Percentiles rank a stretch among this genome's conserved stretches.
phyloP scores from a whole-genome alignment of 2,329 filamentous ascomycete genomes.

The Bretziella fagacearum region DNA sequence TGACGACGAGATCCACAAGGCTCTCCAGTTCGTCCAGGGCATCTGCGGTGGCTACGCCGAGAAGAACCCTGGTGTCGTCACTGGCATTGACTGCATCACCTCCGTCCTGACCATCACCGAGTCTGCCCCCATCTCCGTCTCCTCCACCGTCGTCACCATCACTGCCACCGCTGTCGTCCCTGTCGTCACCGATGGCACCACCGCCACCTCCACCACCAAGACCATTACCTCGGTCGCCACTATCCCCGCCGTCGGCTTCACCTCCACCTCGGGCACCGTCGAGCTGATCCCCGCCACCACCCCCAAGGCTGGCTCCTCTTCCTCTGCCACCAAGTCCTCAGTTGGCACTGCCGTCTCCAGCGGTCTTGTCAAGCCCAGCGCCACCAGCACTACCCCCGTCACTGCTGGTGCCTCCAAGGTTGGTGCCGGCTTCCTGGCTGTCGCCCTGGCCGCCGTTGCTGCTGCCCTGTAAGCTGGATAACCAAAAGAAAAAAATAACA shows the following conservation, averaged over 20 bases:
- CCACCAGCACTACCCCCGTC: slow-evolving; percentile 15
- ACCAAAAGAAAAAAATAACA: no score
- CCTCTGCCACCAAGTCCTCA: slow-evolving; percentile 3
- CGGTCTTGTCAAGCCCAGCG: slow-evolving; percentile 17
- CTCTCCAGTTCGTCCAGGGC: slow-evolving; percentile 73
- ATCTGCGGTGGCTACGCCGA: slow-evolving; percentile 65
- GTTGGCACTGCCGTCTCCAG: slow-evolving; percentile 3
- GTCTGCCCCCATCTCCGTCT: slow-evolving; percentile 26
- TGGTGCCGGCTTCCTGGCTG: slow-evolving; percentile 2
- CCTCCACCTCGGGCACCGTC: slow-evolving; percentile 17
- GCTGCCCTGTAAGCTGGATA: slow-evolving; percentile 11
- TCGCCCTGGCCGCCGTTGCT: slow-evolving; percentile 8
- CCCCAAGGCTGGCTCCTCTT: no score
- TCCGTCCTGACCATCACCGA: slow-evolving; percentile 39
- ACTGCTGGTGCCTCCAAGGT: slow-evolving; percentile 14
- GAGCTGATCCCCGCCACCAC: slow-evolving; percentile 14
- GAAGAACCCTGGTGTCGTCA: slow-evolving; percentile 72
- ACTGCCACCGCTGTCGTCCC: slow-evolving; percentile 22
- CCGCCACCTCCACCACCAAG: slow-evolving; percentile 31
- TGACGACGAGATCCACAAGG: slow-evolving; percentile 48
- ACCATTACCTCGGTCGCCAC: slow-evolving; percentile 34
- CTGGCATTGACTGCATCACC: slow-evolving; percentile 48
- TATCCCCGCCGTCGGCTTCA: slow-evolving; percentile 37
- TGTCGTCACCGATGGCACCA: slow-evolving; percentile 20
- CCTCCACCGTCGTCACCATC: slow-evolving; percentile 34